Base-by-base conservation (phyloP, 2,329 filamentous ascomycete genomes). In the Claviceps africana region DNA sequence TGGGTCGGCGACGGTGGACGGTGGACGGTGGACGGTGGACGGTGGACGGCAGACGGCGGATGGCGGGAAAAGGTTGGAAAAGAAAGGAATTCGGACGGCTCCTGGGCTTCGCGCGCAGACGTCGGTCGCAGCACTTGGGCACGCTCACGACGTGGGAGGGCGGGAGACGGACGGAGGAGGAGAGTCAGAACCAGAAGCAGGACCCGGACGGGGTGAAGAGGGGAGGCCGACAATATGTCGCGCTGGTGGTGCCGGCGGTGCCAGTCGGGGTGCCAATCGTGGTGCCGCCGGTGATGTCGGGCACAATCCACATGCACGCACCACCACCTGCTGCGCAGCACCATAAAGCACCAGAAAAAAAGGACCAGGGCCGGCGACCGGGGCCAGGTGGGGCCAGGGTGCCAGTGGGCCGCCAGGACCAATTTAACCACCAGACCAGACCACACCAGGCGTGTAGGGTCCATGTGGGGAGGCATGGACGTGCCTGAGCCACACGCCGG, bases 401-500 rank as follows among this genome's bases (percentile, higher is more conserved):
- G n/a, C 31, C 46, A 22, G 22, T 22, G 43, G 40, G 47, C 19
- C 42, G 46, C 28, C 19, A 9, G 11, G n/a, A n/a, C n/a, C n/a
- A n/a, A n/a, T n/a, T n/a, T n/a, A n/a, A n/a, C n/a, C n/a, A n/a
- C n/a, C n/a, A n/a, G n/a, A n/a, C n/a, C n/a, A n/a, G n/a, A n/a
- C n/a, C n/a, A n/a, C n/a, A 25, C 7, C 15, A 47, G 30, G 19
- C 44, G 21, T 22, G 48, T 44, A 47, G 43, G 33, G 35, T 47
- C 33, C 2, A 33, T 21, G 51, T 53, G 47, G 51, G 47, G 47
- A 53, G 47, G 43, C 25, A n/a, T 42, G 40, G 51, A 49, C 47
- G 50, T 33, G 44, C 43, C 25, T n/a, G 33, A 33, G 43, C 39
- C 48, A 45, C 47, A 11, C 30, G 30, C 39, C 25, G 46, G 28